A percentile compares a stretch with the other conserved stretches of the same genome.
phyloP scores from a whole-genome alignment of 345 rosid species.

The Punica granatum region DNA sequence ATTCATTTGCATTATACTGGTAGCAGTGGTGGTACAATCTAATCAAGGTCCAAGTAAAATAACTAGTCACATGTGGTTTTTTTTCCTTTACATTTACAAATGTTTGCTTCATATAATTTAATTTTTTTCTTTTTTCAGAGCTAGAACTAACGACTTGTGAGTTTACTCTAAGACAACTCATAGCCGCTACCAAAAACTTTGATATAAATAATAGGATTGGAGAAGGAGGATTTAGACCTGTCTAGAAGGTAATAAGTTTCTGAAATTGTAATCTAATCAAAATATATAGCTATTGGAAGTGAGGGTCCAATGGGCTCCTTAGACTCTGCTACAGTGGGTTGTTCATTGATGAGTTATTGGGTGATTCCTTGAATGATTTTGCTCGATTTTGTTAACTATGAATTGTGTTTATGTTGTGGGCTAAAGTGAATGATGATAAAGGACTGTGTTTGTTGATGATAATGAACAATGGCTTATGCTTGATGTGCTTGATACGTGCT shows the following conservation, averaged over 20 bases:
- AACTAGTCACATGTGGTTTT: neutral
- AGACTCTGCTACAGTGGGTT: too few relatives aligned
- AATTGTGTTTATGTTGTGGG: too few relatives aligned
- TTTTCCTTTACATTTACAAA: neutral
- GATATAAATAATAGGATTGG: slow-evolving; percentile 68
- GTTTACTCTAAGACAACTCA: slow-evolving; percentile 65
- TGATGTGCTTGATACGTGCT: too few relatives aligned
- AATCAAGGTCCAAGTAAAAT: slow-evolving; percentile 40
- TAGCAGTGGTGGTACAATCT: slow-evolving; percentile 34
- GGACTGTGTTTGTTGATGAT: too few relatives aligned
- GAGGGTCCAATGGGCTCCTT: too few relatives aligned
- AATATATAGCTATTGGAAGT: too few relatives aligned
- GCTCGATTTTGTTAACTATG: too few relatives aligned
- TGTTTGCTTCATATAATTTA: too few relatives aligned
- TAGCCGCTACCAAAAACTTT: slow-evolving; percentile 61
- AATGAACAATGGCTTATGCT: too few relatives aligned
- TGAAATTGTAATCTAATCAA: slow-evolving; percentile 5
- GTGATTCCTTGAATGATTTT: too few relatives aligned
- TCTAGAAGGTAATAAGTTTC: slow-evolving; percentile 28
- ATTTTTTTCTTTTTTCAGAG: slow-evolving; percentile 24
- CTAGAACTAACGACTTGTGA: slow-evolving; percentile 72
- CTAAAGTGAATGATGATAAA: too few relatives aligned
- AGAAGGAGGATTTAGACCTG: slow-evolving; percentile 97
- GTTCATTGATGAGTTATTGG: too few relatives aligned
- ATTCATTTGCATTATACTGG: slow-evolving; percentile 24